phyloP scores from a whole-genome alignment of 129 eudicot species.

The Saposhnikovia divaricata region DNA sequence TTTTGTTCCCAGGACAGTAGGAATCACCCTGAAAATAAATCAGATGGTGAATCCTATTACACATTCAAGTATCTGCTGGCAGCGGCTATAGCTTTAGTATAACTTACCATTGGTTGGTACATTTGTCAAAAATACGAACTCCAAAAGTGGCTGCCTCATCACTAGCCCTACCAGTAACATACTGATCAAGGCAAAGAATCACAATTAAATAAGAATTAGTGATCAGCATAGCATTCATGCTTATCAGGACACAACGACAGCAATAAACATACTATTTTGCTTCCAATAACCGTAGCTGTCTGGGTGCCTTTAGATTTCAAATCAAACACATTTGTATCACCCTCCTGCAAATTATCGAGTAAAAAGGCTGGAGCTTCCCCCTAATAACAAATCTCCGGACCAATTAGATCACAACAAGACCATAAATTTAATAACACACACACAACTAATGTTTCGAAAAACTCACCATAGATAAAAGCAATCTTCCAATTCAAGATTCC shows the following conservation, averaged over 20 bases:
- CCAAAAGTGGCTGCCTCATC: slow-evolving; percentile 39
- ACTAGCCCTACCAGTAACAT: slow-evolving; percentile 53
- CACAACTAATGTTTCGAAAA: background rate
- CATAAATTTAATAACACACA: slow-evolving; percentile 7
- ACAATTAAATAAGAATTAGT: background rate
- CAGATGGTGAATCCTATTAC: background rate
- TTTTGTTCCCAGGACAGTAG: slow-evolving; percentile 68
- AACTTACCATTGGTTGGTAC: slow-evolving; percentile 53
- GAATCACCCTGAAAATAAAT: slow-evolving; percentile 46
- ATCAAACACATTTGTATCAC: slow-evolving; percentile 27
- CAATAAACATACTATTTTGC: slow-evolving; percentile 50
- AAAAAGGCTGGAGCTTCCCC: slow-evolving; percentile 88
- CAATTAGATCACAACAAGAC: slow-evolving; percentile 11
- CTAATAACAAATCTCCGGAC: slow-evolving; percentile 28
- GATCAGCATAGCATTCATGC: background rate
- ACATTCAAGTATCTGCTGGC: background rate
- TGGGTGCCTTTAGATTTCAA: slow-evolving; percentile 40
- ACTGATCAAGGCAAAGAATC: slow-evolving; percentile 39
- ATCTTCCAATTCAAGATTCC: slow-evolving; percentile 22
- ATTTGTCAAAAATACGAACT: slow-evolving; percentile 48
- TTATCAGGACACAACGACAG: background rate
- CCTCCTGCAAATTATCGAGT: slow-evolving; percentile 37
- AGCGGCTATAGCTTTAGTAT: background rate
- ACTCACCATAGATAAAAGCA: slow-evolving; percentile 34
- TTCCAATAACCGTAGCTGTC: slow-evolving; percentile 42